Evolutionary conservation across 371 early-diverging fungal species (phyloP), one percentile per base, ranked within the genome.

Genomic region (Mortierella sp.): DNA sequence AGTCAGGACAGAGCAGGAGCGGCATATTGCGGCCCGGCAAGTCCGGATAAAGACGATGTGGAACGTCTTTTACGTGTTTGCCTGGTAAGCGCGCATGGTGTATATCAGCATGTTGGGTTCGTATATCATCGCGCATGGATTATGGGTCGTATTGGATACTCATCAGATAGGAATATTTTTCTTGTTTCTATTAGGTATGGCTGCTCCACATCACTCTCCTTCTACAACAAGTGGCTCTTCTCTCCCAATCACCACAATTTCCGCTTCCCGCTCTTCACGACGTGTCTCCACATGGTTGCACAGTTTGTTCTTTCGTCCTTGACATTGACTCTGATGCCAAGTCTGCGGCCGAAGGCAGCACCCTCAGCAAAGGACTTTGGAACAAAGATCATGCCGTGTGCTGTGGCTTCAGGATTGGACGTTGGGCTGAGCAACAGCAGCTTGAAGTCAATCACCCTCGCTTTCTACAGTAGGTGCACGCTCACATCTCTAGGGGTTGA

Each of bases 151-250:
- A 28, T 71, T 43, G 50, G 34, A 48, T 31, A 71, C 37, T 48
- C 24, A 50, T 28, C 26, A 51, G 9, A 26, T 31, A 11, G 28
- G 16, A 10, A 21, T 9, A 54, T 19, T 54, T n/a, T 53, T 28
- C 21, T 6, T n/a, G 26, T 6, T 28, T 21, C 31, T 0, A 26
- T 34, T 77, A 78, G 78, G 78, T 78, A 78, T 43, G 57, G 51
- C 26, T 78, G 78, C 46, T 94, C 97, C 0, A 93, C 95, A 6
- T 81, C 91, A 19, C 89, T 97, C 28, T 93, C 93, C 16, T 89
- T 96, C 5, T 96, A 95, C 90, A 97, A 97, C 92, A 96, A 94
- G 79, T 96, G 95, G 96, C 91, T 96, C 82, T 96, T 96, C 87
- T 93, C 95, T 40, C 83, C 88, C 44, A 89, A 91, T 1, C 92